Base-by-base conservation (phyloP, 2,329 filamentous ascomycete genomes). In the Aspergillus neotritici region DNA sequence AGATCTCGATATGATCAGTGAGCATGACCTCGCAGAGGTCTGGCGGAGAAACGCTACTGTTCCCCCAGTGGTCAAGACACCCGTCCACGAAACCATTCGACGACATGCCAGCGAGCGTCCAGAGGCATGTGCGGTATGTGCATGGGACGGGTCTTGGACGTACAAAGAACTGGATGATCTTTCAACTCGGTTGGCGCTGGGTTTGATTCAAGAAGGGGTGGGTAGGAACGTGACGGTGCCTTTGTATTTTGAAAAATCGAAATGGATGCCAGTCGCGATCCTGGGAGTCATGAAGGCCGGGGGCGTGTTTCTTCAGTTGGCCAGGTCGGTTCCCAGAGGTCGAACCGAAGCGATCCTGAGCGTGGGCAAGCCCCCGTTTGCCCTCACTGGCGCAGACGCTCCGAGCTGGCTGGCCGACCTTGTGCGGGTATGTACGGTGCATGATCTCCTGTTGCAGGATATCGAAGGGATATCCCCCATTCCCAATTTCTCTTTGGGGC, bases 291-390 rank as follows among this genome's bases (percentile, higher is more conserved):
- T 35, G 17, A 41, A 35, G 11, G 40, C 40, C 5, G 40, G 32
- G 14, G 40, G 40, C 7, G 40, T 34, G 1, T 34, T 41, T 21
- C 31, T 41, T 34, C 40, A 34, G 16, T 33, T 41, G n/a, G 40
- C 17, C 4, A 21, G 17, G 5, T 21, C 17, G 5, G 4, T 21
- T 21, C 17, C 17, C 17, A 21, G 9, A 11, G 33, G 33, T 16
- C 14, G 33, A 34, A 34, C 17, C 5, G 14, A 34, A 16, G 33
- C 33, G 10, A 34, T 34, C 10, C 5, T 34, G 33, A 34, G 17
- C 9, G 14, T 16, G 14, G 33, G 5, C 13, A 34, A 34, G 13
- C 14, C 33, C 9, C 33, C 33, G 11, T 34, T 34, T 34, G 33
- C 33, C 13, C 17, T 34, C 13, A 16, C 17, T 14, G 33, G 33